Conservation (phyloP, 2,329 filamentous ascomycete genomes). For the Elsinoe arachidis region DNA sequence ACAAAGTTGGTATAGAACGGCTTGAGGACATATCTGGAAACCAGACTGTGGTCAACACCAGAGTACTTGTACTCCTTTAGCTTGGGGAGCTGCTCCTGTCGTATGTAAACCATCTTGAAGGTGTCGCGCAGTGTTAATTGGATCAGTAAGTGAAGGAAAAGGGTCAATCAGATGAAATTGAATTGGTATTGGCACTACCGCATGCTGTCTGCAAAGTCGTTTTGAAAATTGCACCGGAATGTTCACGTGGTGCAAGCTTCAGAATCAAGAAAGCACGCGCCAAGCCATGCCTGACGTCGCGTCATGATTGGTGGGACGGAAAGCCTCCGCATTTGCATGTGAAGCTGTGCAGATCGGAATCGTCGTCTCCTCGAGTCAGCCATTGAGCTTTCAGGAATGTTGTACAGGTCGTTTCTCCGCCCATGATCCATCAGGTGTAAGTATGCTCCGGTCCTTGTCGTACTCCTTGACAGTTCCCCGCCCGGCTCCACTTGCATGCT, state of each 20-base stretch:
- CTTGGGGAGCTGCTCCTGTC: slow-evolving; percentile 78
- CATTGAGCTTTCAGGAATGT: not conserved
- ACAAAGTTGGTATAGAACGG: slow-evolving; percentile 94
- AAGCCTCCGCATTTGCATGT: not conserved
- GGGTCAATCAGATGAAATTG: not conserved
- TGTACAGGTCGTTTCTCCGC: not conserved
- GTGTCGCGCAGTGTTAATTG: not conserved
- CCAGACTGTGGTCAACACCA: slow-evolving; percentile 77
- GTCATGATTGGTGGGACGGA: slow-evolving; percentile 5
- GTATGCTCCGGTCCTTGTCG: too few species aligned
- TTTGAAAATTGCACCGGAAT: not conserved
- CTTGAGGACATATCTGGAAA: slow-evolving; percentile 90
- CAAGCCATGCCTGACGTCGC: slow-evolving; percentile 8
- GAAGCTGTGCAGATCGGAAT: not conserved
- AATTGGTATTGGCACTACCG: not conserved
- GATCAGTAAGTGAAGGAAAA: not conserved
- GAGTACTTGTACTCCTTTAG: slow-evolving; percentile 90
- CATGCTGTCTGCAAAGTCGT: slow-evolving; percentile 2
- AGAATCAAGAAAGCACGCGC: slow-evolving; percentile 5
- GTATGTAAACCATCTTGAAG: slow-evolving; percentile 77
- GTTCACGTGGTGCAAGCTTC: slow-evolving; percentile 1
- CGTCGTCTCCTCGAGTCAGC: too few species aligned
- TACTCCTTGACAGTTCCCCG: too few species aligned
- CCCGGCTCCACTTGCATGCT: too few species aligned
- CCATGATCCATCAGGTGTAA: too few species aligned